Evolutionary conservation across 2,329 filamentous ascomycete genomes (phyloP).

Genomic region (Xylariaceae sp.): DNA sequence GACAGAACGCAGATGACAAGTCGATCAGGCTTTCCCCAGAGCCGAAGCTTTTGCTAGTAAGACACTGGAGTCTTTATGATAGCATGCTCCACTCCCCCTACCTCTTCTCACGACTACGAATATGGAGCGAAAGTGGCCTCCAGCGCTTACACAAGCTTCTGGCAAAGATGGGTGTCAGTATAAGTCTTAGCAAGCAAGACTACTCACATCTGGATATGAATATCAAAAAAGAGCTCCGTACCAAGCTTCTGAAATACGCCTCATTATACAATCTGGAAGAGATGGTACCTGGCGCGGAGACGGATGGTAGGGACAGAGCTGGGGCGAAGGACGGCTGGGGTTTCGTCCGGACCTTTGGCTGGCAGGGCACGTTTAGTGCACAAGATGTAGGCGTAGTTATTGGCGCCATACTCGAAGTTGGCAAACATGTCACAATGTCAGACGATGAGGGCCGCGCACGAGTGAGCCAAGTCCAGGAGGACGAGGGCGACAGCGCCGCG

Average conservation of each 20-base stretch:
- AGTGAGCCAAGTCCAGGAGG: constrained; percentile 33
- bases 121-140: constrained; percentile 86
- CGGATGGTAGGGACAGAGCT: constrained; percentile 62
- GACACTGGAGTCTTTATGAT: constrained; percentile 97
- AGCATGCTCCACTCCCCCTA: constrained; percentile 98
- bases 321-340: constrained; percentile 89
- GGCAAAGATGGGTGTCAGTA: constrained; percentile 95
- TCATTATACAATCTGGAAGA: constrained; percentile 91
- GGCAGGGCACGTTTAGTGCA: constrained; percentile 88
- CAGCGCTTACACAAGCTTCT: constrained; percentile 90
- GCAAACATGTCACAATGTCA: constrained; percentile 47
- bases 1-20: constrained; percentile 73
- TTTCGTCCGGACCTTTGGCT: constrained; percentile 95
- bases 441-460: constrained; percentile 34
- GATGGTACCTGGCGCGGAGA: constrained; percentile 74
- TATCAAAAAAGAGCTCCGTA: constrained; percentile 78
- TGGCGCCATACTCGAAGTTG: constrained; percentile 87
- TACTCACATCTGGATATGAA: constrained; percentile 99
- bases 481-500: constrained; percentile 42
- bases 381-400: constrained; percentile 92
- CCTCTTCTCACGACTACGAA: constrained; percentile 82
- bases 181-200: constrained; percentile 89
- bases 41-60: constrained; percentile 83
- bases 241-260: constrained; percentile 84
- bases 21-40: constrained; percentile 90